These are phyloP conservation scores for Sporisorium reilianum DNA, from an alignment of 1,284 basidiomycete genomes.

Conservation along the genomic window DNA sequence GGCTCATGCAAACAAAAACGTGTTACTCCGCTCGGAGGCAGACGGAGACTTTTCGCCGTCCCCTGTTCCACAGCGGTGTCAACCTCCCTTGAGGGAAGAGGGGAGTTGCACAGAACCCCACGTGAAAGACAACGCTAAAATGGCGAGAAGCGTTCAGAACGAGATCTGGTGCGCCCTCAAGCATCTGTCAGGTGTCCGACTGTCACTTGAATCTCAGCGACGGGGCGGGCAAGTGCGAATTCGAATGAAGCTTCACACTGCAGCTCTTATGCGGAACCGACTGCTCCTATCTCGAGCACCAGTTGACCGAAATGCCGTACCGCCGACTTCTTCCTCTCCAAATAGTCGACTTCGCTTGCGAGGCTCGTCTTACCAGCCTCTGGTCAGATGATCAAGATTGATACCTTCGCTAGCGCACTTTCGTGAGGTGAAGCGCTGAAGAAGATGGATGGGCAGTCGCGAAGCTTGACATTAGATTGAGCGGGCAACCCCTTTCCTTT, in stretches of 20 bases:
- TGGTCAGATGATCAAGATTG: no score
- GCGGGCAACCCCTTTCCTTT: background rate
- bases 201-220: no score
- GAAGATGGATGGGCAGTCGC: no score
- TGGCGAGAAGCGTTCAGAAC: background rate
- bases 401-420: no score
- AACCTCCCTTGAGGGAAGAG: no score
- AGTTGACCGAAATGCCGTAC: background rate
- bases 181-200: slow-evolving; percentile 6
- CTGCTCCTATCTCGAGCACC: background rate
- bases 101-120: background rate
- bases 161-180: background rate
- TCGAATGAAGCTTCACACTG: no score
- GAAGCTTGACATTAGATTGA: background rate
- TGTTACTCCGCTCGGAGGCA: background rate
- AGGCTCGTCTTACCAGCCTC: no score
- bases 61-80: no score
- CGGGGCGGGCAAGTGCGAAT: no score
- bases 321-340: background rate
- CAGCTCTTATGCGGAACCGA: background rate
- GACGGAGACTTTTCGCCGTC: no score
- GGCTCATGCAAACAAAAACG: background rate
- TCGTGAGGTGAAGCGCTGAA: no score
- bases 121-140: slow-evolving; percentile 1
- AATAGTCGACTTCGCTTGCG: background rate